Conservation (phyloP, 768 basidiomycete species). For the Phanerochaete sordida region DNA sequence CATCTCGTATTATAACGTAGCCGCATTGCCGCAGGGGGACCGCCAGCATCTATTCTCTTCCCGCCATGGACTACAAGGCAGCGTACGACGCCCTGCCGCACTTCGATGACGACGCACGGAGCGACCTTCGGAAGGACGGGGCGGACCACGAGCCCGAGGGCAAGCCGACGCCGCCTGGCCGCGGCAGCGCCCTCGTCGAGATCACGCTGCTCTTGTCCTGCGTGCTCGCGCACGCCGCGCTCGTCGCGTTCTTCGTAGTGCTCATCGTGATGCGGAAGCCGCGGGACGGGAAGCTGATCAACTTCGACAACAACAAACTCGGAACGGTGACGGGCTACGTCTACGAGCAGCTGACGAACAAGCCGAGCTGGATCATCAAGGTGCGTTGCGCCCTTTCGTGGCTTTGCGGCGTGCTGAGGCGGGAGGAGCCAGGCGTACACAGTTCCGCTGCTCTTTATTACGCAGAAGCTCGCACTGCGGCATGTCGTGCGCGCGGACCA, state of each 20-base stretch:
- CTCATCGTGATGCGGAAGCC: background rate
- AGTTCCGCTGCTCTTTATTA: slow-evolving; percentile 2
- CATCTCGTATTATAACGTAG: no score
- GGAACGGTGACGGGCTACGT: background rate
- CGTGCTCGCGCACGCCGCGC: background rate
- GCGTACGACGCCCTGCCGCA: background rate
- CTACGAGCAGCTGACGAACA: background rate
- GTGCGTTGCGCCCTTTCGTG: background rate
- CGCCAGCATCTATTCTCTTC: background rate
- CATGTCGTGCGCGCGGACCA: background rate
- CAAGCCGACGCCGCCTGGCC: background rate
- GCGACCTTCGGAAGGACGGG: background rate
- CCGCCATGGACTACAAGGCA: background rate
- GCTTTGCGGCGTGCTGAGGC: background rate
- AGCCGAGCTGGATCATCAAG: background rate
- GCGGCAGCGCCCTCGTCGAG: background rate
- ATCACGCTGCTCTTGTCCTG: background rate
- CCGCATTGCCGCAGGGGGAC: no score
- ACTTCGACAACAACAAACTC: background rate
- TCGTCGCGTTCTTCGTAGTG: background rate
- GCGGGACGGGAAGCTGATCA: background rate
- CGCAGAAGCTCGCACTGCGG: slow-evolving; percentile 7
- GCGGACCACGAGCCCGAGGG: background rate
- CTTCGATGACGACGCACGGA: background rate
- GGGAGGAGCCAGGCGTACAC: background rate